phyloP scores from a whole-genome alignment of 345 rosid species.

The Carallia pectinifolia region DNA sequence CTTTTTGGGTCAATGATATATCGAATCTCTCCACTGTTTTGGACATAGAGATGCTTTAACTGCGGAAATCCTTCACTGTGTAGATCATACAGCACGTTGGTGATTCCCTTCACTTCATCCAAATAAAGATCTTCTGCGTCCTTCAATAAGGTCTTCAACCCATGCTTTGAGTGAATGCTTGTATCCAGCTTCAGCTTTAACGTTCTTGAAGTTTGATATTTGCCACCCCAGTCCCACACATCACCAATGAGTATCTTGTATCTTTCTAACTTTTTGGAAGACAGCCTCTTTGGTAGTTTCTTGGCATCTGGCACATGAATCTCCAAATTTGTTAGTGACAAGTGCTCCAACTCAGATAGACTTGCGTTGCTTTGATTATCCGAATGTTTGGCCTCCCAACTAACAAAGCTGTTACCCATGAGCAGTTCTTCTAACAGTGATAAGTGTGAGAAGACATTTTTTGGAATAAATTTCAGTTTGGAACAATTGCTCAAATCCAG shows the following conservation, averaged over 20 bases:
- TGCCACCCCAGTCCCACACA: too few species aligned
- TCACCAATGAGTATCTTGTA: not conserved
- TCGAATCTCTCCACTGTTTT: too few species aligned
- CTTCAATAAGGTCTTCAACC: too few species aligned
- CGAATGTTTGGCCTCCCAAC: slow-evolving; percentile 25
- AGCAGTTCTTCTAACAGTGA: slow-evolving; percentile 28
- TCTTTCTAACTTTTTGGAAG: not conserved
- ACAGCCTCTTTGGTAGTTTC: not conserved
- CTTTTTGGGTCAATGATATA: too few species aligned
- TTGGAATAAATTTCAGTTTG: slow-evolving; percentile 12
- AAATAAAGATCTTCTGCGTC: too few species aligned
- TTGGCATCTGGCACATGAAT: slow-evolving; percentile 8
- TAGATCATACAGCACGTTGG: too few species aligned
- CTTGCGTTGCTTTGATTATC: slow-evolving; percentile 12
- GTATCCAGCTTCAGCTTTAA: too few species aligned
- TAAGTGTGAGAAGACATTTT: slow-evolving; percentile 15
- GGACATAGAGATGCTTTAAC: too few species aligned
- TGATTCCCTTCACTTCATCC: too few species aligned
- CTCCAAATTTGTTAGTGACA: slow-evolving; percentile 14
- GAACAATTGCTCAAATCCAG: slow-evolving; percentile 14
- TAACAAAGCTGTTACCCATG: slow-evolving; percentile 8
- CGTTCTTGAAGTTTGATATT: too few species aligned
- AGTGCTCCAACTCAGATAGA: slow-evolving; percentile 24
- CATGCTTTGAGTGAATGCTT: too few species aligned
- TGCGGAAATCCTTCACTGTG: too few species aligned